These are phyloP conservation scores for Chrysoporthe cubensis DNA, from an alignment of 2,329 filamentous ascomycete genomes.

Conservation along the genomic window DNA sequence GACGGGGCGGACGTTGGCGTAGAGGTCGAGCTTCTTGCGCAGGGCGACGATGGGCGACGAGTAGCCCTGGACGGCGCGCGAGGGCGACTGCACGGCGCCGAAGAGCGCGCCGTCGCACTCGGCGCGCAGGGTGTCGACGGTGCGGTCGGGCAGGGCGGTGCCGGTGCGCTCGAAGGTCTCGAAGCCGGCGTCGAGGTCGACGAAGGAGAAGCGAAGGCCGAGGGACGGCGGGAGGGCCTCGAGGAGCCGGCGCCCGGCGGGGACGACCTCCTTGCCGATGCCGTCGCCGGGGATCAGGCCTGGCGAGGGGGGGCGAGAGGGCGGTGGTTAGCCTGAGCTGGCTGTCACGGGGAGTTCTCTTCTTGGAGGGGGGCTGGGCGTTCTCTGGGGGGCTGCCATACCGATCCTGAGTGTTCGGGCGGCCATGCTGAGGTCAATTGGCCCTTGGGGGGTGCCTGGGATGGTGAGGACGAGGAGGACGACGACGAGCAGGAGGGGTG, in stretches of 20 bases:
- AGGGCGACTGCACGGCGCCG: constrained; percentile 91
- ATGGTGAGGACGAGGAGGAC: not conserved
- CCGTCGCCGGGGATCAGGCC: constrained; percentile 97
- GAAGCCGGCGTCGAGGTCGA: constrained; percentile 90
- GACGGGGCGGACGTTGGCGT: constrained; percentile 96
- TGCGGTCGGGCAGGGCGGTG: constrained; percentile 84
- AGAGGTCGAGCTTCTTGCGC: constrained; percentile 91
- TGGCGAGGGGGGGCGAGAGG: constrained; percentile 42
- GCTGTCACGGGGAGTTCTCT: constrained; percentile 2
- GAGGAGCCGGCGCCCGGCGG: constrained; percentile 86
- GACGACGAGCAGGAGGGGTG: too few species aligned
- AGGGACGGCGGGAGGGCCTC: constrained; percentile 92
- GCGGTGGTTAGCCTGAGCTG: constrained; percentile 1
- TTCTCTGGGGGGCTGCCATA: constrained; percentile 37
- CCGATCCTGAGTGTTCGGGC: constrained; percentile 70
- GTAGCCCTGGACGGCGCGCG: constrained; percentile 89
- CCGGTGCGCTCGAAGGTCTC: constrained; percentile 92
- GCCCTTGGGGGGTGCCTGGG: not conserved
- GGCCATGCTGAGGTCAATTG: constrained; percentile 52
- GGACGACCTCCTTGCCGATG: constrained; percentile 98
- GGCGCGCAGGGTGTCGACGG: constrained; percentile 82
- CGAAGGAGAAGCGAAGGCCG: constrained; percentile 90
- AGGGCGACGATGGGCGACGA: constrained; percentile 95
- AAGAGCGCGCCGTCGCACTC: constrained; percentile 97
- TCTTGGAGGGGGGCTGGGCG: not conserved